These are phyloP conservation scores for Candida qinlingensis DNA, from an alignment of 805 yeast species.

Conservation along the genomic window DNA sequence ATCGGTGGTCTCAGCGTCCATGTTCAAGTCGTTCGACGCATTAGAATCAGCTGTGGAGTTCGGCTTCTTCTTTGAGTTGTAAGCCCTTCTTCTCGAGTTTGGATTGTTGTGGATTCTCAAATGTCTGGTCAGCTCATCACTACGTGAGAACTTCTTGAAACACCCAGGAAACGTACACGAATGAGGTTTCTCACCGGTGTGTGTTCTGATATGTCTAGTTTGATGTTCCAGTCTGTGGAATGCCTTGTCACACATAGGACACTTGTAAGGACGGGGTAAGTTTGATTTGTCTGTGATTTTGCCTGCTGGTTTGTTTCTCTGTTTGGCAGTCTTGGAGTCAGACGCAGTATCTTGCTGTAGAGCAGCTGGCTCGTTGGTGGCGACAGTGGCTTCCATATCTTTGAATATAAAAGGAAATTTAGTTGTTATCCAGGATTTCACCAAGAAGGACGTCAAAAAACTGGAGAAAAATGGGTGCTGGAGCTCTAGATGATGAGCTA, in stretches of 20 bases:
- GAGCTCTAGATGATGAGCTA: too few species aligned
- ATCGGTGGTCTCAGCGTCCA: not conserved
- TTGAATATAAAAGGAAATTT: too few species aligned
- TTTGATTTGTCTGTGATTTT: constrained; percentile 18
- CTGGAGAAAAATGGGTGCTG: not conserved
- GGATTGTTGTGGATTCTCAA: constrained; percentile 69
- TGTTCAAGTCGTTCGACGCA: not conserved
- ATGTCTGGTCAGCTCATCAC: constrained; percentile 73
- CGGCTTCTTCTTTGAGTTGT: constrained; percentile 32
- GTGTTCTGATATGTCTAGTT: constrained; percentile 74
- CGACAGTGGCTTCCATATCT: not conserved
- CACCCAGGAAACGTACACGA: constrained; percentile 71
- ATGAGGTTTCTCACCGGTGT: constrained; percentile 80
- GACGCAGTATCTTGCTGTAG: not conserved
- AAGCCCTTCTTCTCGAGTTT: constrained; percentile 56
- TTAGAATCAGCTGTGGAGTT: constrained; percentile 1
- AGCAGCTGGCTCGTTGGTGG: not conserved
- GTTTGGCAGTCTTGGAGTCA: constrained; percentile 3
- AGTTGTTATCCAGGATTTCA: too few species aligned
- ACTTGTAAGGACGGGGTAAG: constrained; percentile 55
- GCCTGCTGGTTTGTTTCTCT: not conserved
- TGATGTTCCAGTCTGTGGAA: constrained; percentile 75
- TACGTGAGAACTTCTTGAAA: constrained; percentile 58
- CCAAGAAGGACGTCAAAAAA: not conserved
- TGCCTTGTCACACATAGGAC: constrained; percentile 70